These are phyloP conservation scores for Pseudogymnoascus sp. DNA, from an alignment of 2,329 filamentous ascomycete genomes.

Conservation along the genomic window DNA sequence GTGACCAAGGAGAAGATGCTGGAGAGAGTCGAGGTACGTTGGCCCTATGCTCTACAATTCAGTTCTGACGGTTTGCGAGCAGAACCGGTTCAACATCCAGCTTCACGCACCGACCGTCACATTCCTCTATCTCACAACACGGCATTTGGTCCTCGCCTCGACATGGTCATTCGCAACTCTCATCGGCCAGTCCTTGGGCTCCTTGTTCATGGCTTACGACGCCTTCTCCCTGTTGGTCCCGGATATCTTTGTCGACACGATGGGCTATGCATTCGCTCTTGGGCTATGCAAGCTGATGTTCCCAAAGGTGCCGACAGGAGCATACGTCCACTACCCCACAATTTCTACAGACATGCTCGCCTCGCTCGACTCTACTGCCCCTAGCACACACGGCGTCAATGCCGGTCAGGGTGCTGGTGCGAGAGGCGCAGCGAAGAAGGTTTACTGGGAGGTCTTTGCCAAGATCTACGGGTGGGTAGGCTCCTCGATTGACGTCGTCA, in stretches of 20 bases:
- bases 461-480: conserved; percentile 75
- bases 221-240: conserved; percentile 87
- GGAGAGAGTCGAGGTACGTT: conserved; percentile 59
- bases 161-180: conserved; percentile 91
- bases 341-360: conserved; percentile 97
- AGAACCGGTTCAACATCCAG: conserved; percentile 86
- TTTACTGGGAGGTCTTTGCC: conserved; percentile 85
- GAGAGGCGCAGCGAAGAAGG: conserved; percentile 62
- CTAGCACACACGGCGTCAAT: conserved; percentile 57
- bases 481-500: conserved; percentile 79
- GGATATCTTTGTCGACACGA: conserved; percentile 92
- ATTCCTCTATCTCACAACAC: conserved; percentile 85
- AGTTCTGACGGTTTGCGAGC: conserved; percentile 14
- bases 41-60: background rate
- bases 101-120: conserved; percentile 74
- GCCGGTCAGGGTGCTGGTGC: conserved; percentile 70
- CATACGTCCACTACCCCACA: conserved; percentile 96
- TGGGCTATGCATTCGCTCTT: conserved; percentile 92
- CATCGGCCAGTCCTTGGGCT: conserved; percentile 87
- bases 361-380: conserved; percentile 57
- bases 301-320: conserved; percentile 69
- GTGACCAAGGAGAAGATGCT: conserved; percentile 75
- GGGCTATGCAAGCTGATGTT: conserved; percentile 79
- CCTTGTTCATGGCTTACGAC: conserved; percentile 79
- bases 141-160: conserved; percentile 75